A percentile compares a stretch with the other conserved stretches of the same genome.
phyloP scores from a whole-genome alignment of 495 filamentous ascomycete species.

The Hypoxylon fuscum region DNA sequence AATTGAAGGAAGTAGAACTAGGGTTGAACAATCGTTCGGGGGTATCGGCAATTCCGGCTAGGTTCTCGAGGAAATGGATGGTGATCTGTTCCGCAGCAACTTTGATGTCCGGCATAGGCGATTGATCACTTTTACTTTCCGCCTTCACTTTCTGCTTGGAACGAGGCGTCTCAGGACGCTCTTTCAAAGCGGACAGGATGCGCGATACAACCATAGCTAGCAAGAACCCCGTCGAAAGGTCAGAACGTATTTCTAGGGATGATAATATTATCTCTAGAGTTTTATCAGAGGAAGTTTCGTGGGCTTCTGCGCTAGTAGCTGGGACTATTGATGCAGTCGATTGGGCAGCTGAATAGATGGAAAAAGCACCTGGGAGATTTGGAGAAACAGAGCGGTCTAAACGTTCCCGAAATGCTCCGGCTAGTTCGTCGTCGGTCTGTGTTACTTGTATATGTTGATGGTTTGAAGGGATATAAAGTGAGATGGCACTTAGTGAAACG shows the following conservation, averaged over 20 bases:
- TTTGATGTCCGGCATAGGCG: conserved; percentile 54
- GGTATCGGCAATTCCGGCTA: conserved; percentile 58
- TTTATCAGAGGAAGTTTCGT: conserved; percentile 40
- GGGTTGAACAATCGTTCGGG: conserved; percentile 49
- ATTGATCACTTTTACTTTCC: conserved; percentile 33
- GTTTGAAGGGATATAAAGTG: conserved; percentile 54
- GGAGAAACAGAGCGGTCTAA: conserved; percentile 50
- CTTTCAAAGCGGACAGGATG: conserved; percentile 56
- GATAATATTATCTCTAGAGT: conserved; percentile 65
- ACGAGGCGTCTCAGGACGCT: conserved; percentile 29
- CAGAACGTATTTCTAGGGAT: conserved; percentile 66
- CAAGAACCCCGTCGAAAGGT: conserved; percentile 74
- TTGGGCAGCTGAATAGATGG: conserved; percentile 48
- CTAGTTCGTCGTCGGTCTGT: conserved; percentile 21
- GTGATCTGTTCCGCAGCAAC: conserved; percentile 64
- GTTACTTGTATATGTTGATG: conserved; percentile 50
- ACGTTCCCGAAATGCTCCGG: conserved; percentile 4
- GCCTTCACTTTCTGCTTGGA: conserved; percentile 33
- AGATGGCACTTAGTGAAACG: conserved; percentile 51
- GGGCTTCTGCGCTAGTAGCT: conserved; percentile 2
- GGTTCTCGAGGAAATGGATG: conserved; percentile 71
- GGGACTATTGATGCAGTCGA: conserved; percentile 41
- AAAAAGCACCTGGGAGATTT: conserved; percentile 67
- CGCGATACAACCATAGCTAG: conserved; percentile 67
- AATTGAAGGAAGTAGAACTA: conserved; percentile 40